Evolutionary conservation across 495 filamentous ascomycete genomes (phyloP), one percentile per base, ranked within the genome.

Genomic region (Aspergillus sclerotiicarbonarius): DNA sequence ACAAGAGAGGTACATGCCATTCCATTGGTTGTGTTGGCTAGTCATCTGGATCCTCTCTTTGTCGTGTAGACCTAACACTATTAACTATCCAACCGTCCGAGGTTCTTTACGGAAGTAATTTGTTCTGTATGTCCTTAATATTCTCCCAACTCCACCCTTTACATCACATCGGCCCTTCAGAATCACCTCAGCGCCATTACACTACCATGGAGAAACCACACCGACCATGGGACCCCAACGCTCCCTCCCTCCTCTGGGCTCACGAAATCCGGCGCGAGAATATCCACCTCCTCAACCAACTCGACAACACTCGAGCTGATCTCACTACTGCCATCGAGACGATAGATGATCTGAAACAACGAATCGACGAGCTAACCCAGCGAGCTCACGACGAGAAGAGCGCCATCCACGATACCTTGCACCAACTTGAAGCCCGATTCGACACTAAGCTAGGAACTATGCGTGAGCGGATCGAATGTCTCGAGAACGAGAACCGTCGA

Each of bases 211-310:
- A 60, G 51, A 41, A 31, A 30, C 15, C 50, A 55, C 7, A 10
- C 44, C 43, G 41, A 54, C 35, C 29, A 3, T 46, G 43, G 49
- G 16, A 62, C 32, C 35, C 35, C 25, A 46, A 46, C 50, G 41
- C 62, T 35, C 32, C 49, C 55, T 52, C 66, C 4, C 62, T 73
- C 33, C 67, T 76, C 45, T 75, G 71, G 71, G 67, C 67, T 8
- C 63, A 72, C 53, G 59, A 74, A 54, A 57, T 74, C 25, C 69
- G 67, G 10, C 69, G 69, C 15, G 67, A 76, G 60, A 69, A 73
- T 54, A 49, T 67, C 55, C 61, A 66, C 10, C 59, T 72, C 20
- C 47, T 61, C 20, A 51, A 65, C 6, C 60, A 61, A 31, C 46
- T 68, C 44, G 54, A 66, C 21, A 53, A 12, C n/a, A 30, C 59